A percentile compares a stretch with the other conserved stretches of the same genome.
These are phyloP conservation scores for Mucuna pruriens DNA, from an alignment of 306 rosid genomes.

Conservation along the genomic window DNA sequence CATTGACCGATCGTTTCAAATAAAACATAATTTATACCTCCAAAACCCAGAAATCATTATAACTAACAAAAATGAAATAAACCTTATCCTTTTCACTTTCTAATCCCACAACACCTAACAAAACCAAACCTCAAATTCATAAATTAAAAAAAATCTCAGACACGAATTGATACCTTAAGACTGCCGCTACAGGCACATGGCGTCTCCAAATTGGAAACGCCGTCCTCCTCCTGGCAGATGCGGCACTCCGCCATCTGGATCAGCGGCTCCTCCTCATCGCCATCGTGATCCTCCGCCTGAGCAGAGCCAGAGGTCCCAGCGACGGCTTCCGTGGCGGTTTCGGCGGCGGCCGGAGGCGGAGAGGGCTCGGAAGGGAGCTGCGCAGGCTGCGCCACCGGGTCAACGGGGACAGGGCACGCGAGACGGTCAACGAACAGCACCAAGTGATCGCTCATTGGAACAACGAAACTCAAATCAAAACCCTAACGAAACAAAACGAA, in stretches of 20 bases:
- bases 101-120: not conserved
- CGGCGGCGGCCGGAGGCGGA: conserved; percentile 13
- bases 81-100: not conserved
- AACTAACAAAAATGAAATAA: not conserved
- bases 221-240: conserved; percentile 96
- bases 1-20: not conserved
- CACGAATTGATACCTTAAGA: conserved; percentile 73
- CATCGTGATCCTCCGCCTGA: conserved; percentile 31
- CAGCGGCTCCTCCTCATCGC: conserved; percentile 71
- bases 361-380: conserved; percentile 49
- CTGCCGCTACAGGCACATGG: conserved; percentile 97
- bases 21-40: not conserved
- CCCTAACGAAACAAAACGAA: conserved; percentile 3
- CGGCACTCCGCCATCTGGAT: conserved; percentile 90
- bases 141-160: no score
- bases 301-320: conserved; percentile 50
- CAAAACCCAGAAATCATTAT: not conserved
- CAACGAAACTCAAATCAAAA: conserved; percentile 21
- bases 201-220: conserved; percentile 68
- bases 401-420: conserved; percentile 51
- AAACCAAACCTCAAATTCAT: not conserved
- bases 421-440: conserved; percentile 81
- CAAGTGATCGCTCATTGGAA: conserved; percentile 83
- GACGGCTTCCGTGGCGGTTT: conserved; percentile 14
- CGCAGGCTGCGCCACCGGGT: conserved; percentile 51